Conservation (phyloP, 768 basidiomycete species). For the Amanita pallidorosea region DNA sequence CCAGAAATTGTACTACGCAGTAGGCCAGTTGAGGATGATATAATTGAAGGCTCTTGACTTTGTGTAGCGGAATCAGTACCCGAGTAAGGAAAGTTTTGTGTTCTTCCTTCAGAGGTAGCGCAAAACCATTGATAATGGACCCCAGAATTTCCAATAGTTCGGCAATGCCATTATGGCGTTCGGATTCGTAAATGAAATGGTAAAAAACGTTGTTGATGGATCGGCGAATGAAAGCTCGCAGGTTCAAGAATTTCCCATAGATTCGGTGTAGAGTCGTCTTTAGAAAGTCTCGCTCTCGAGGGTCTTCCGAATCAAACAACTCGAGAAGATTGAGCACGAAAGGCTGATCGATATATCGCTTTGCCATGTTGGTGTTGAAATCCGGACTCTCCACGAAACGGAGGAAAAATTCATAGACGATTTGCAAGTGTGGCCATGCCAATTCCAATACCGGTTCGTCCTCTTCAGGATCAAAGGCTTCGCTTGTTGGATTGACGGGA, state of each 20-base stretch:
- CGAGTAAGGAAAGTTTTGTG: slow-evolving; percentile 97
- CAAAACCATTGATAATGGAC: slow-evolving; percentile 99
- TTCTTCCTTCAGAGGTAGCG: slow-evolving; percentile 94
- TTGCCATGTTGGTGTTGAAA: slow-evolving; percentile 96
- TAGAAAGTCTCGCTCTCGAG: slow-evolving; percentile 96
- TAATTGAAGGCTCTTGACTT: slow-evolving; percentile 93
- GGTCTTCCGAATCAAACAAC: slow-evolving; percentile 97
- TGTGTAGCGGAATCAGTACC: slow-evolving; percentile 91
- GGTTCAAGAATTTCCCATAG: slow-evolving; percentile 98
- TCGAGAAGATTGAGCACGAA: slow-evolving; percentile 97
- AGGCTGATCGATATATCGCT: slow-evolving; percentile 91
- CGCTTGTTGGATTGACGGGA: slow-evolving; percentile 95
- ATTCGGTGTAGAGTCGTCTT: slow-evolving; percentile 99
- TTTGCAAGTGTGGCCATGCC: slow-evolving; percentile 98
- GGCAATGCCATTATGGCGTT: slow-evolving; percentile 98
- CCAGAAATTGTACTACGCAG: slow-evolving; percentile 97
- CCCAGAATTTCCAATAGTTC: slow-evolving; percentile 97
- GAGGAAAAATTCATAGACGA: slow-evolving; percentile 99
- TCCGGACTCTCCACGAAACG: slow-evolving; percentile 96
- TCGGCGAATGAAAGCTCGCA: slow-evolving; percentile 95
- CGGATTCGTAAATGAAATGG: slow-evolving; percentile 97
- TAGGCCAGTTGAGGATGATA: slow-evolving; percentile 99
- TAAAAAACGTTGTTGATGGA: slow-evolving; percentile 99
- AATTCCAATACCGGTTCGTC: slow-evolving; percentile 98
- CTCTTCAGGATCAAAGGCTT: slow-evolving; percentile 99